Base-by-base conservation (phyloP, 345 rosid species). In the Hevea brasiliensis region DNA sequence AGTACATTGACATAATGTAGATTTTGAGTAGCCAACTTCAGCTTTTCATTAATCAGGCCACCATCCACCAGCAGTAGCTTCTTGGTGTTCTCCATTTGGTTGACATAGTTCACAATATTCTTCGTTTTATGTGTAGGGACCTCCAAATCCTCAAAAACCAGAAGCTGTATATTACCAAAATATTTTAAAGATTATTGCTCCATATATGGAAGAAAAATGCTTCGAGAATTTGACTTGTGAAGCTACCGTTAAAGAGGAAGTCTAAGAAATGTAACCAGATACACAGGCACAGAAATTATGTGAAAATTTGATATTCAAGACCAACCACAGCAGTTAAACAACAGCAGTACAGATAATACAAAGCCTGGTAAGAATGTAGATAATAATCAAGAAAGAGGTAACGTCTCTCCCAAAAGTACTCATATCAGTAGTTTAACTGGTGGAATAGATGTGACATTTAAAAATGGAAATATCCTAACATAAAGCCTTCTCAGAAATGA, bases 1-100 rank as follows among this genome's bases (percentile, higher is more conserved):
- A 92, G 76, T 23, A 89, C 88, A 62, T 90, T 90, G 79, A 84
- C 92, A 70, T 92, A 92, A 79, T 92, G 91, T 26, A 90, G 87
- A 81, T 95, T 94, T 74, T 95, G 98, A 1, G 99, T 87, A 24
- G 98, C 99, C 76, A 81, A 83, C 90, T 94, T 90, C 71, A 92
- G 87, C 79, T 92, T 95, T 74, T 91, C 99, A 73, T 87, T 79
- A 61, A 95, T 87, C 29, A 86, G 78, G 56, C 87, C 92, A 9
- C 94, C 99, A 77, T 91, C 98, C 41, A 89, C 94, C 61, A 89
- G 55, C 78, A 95, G 89, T 45, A 89, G 82, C 81, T 92, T 95
- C 90, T 91, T 95, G 58, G 90, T 83, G 70, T 87, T 81, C 74
- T 91, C 94, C 96, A 89, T 87, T 81, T 91, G 85, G 61, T 83